These are phyloP conservation scores for Calocera viscosa DNA, from an alignment of 768 basidiomycete species.

Conservation along the genomic window DNA sequence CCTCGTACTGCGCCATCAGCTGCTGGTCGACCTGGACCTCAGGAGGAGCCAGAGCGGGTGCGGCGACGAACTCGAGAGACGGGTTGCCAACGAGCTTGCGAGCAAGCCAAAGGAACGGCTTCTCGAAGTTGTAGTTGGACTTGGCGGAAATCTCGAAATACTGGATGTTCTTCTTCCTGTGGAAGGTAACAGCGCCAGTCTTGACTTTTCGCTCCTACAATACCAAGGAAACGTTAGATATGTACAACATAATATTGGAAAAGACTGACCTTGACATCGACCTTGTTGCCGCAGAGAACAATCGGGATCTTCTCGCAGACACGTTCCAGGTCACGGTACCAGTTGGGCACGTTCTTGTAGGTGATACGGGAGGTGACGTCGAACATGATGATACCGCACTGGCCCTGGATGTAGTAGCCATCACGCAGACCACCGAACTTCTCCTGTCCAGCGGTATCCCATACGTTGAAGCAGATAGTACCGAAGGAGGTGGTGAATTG, in stretches of 20 bases:
- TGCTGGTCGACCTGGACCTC: conserved; percentile 72
- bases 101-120: conserved; percentile 98
- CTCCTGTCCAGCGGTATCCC: conserved; percentile 99
- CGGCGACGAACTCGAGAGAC: conserved; percentile 86
- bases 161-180: conserved; percentile 99
- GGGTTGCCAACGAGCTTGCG: conserved; percentile 93
- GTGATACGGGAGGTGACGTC: conserved; percentile 99
- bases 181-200: conserved; percentile 96
- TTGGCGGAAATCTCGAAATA: conserved; percentile 99
- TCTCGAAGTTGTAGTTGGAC: conserved; percentile 99
- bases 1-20: conserved; percentile 68
- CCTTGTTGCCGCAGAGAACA: conserved; percentile 98
- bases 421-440: conserved; percentile 98
- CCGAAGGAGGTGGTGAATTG: conserved; percentile 96
- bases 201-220: conserved; percentile 96
- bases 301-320: conserved; percentile 99
- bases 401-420: conserved; percentile 93
- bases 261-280: conserved; percentile 83
- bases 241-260: not conserved
- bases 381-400: conserved; percentile 99
- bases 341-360: conserved; percentile 99
- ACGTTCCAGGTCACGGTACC: conserved; percentile 99
- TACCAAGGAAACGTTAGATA: not conserved
- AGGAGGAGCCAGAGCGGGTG: conserved; percentile 87
- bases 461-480: conserved; percentile 98